Evolutionary conservation across 2,329 filamentous ascomycete genomes (phyloP), one percentile per base, ranked within the genome.

Genomic region (Fusarium floridanum): DNA sequence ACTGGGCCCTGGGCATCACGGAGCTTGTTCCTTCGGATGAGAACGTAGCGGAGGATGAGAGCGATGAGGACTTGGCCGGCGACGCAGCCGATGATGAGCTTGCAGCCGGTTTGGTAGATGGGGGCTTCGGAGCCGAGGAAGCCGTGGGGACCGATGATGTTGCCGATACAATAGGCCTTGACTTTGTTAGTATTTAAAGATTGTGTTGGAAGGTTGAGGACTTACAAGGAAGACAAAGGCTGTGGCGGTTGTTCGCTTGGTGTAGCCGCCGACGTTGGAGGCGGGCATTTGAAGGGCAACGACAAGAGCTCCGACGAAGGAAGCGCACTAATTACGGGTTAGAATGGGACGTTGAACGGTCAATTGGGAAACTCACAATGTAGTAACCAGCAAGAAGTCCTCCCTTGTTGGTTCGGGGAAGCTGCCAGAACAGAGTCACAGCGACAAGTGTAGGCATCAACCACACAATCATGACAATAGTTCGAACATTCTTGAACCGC

Each of bases 351-450:
- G 4, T 1, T 10, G 0, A 10, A 24, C 22, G 1, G 9, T 9
- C 2, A 2, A 5, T 3, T 5, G 4, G 8, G 16, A 5, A 8
- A 43, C 73, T 56, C 70, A 83, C 77, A 67, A 89, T 85, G 74
- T 90, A 90, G 76, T 89, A 89, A 0, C 86, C 87, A 27, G 87
- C 82, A 0, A 90, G 80, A 0, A 88, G 82, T 1, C 88, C 88
- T 32, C 85, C 81, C 69, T 85, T 81, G 72, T 86, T 82, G 14
- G 75, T 76, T 61, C 62, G 83, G 73, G 66, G 78, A 34, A 90
- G 76, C 72, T 87, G 83, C 88, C 88, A 90, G 53, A 90, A 83
- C 4, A 90, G 78, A 37, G 77, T 80, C 3, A 84, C 83, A 0
- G 87, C 88, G 16, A 88, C 76, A 1, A 89, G 83, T 0, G 88